Conservation (phyloP, 768 basidiomycete genomes). For the Rhodosporidiobolus sp. region DNA sequence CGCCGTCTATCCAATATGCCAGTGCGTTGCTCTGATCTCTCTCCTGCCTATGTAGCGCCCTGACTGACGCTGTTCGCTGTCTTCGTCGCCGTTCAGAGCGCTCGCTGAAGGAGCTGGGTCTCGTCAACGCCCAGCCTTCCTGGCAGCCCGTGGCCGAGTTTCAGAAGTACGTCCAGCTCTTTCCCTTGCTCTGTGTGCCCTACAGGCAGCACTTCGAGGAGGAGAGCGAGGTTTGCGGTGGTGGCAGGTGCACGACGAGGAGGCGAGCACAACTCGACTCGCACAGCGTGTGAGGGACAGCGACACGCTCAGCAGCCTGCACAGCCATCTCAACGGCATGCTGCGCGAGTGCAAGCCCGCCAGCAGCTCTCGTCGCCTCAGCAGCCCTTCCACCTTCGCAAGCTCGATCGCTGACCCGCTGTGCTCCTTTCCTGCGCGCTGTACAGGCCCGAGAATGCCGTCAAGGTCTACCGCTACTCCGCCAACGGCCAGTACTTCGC, state of each 20-base stretch:
- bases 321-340: no score
- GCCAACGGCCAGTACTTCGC: constrained; percentile 43
- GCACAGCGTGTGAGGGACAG: not conserved
- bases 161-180: constrained; percentile 45
- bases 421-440: not conserved
- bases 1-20: constrained; percentile 30
- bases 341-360: not conserved
- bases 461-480: constrained; percentile 42
- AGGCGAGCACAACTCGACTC: no score
- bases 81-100: constrained; percentile 59
- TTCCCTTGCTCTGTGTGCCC: not conserved
- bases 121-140: constrained; percentile 75
- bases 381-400: not conserved
- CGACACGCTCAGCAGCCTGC: no score
- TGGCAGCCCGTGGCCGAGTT: constrained; percentile 65
- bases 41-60: not conserved
- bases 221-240: not conserved
- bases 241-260: no score
- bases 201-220: not conserved
- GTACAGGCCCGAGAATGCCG: constrained; percentile 32
- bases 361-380: not conserved
- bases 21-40: not conserved
- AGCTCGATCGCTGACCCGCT: not conserved
- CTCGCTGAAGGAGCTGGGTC: constrained; percentile 87
- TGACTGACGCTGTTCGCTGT: constrained; percentile 29